These are phyloP conservation scores for Tuber brumale DNA, from an alignment of 495 filamentous ascomycete genomes.

Conservation along the genomic window DNA sequence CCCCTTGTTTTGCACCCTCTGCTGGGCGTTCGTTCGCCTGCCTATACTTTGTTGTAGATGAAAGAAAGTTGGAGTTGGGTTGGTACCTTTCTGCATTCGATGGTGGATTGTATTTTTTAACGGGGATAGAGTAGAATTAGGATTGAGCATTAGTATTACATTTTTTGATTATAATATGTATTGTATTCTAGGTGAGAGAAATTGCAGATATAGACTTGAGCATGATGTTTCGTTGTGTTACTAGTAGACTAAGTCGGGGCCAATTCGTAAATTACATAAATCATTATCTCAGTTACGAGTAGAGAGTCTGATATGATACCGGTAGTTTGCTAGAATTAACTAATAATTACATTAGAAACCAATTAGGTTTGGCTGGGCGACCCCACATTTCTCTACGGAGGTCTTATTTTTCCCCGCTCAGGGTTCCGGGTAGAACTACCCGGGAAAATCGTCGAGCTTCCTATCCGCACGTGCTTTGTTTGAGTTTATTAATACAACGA, in stretches of 20 bases:
- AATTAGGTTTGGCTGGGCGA: background rate
- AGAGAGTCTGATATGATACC: background rate
- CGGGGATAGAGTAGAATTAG: background rate
- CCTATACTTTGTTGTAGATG: background rate
- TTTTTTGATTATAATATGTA: background rate
- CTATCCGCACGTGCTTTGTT: background rate
- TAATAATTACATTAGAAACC: background rate
- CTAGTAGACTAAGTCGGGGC: background rate
- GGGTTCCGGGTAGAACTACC: background rate
- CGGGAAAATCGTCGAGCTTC: background rate
- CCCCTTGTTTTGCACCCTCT: background rate
- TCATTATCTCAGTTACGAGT: background rate
- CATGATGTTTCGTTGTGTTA: background rate
- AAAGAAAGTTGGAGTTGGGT: background rate
- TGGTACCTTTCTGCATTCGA: background rate
- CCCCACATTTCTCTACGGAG: background rate
- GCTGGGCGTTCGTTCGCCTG: background rate
- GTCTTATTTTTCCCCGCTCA: background rate
- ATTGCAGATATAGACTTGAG: background rate
- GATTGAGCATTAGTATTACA: background rate
- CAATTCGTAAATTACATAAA: background rate
- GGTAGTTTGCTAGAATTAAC: background rate
- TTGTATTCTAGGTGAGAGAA: background rate
- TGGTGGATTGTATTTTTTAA: background rate
- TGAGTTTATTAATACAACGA: constrained; percentile 1